Base-by-base conservation (phyloP, 106 monocot species). In the Xerophyta viscosa region DNA sequence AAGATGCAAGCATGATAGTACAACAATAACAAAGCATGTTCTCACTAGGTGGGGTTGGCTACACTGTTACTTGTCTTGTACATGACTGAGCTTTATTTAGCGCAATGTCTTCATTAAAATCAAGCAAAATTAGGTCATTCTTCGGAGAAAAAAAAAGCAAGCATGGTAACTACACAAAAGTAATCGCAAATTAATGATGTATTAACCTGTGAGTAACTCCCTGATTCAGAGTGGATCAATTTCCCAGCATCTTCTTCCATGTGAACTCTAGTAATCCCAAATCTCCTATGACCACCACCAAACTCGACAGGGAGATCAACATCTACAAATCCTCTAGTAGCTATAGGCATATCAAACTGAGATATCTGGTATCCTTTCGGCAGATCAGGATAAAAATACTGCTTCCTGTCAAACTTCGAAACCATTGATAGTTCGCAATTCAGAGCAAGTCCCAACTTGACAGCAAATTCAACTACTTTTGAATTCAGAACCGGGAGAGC, bases 161-260 rank as follows among this genome's bases (percentile, higher is more conserved):
- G 3, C 43, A 44, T n/a, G 6, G 13, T 29, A 8, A 14, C 36
- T 47, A 41, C 2, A 15, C 8, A 6, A 59, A 53, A 33, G n/a
- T n/a, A n/a, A n/a, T n/a, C n/a, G n/a, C n/a, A n/a, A n/a, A n/a
- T n/a, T n/a, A n/a, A n/a, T n/a, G n/a, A n/a, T n/a, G n/a, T n/a
- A n/a, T n/a, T n/a, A 31, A 87, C 92, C 71, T 83, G 83, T 8
- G 93, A 84, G 31, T 60, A 83, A 48, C 73, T 79, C 23, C 70
- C 81, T 0, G 67, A 70, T 24, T 88, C 84, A 7, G 85, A 77
- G 46, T 88, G 88, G 30, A 85, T 54, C 20, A 84, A 60, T 62
- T 96, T 96, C 19, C 94, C 94, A 18, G 94, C 94, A 76, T 96
- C 94, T 71, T 96, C 94, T 60, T 96, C 94, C 84, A 96, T 88